A percentile compares a stretch with the other conserved stretches of the same genome.
phyloP scores from a whole-genome alignment of 495 filamentous ascomycete species.

The Daldinia concentrica region DNA sequence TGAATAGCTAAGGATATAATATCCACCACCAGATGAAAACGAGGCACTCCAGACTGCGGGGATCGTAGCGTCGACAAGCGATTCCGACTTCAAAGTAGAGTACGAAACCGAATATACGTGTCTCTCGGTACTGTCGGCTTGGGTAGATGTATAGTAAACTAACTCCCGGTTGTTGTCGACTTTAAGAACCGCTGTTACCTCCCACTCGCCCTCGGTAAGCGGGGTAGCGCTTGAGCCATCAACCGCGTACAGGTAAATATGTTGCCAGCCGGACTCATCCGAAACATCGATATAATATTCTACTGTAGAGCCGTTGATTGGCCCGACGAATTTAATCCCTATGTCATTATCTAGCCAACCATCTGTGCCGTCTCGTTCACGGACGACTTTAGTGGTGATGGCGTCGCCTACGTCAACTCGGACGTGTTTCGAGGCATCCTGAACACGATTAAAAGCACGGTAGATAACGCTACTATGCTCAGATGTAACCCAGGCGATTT shows the following conservation, averaged over 20 bases:
- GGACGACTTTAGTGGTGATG: constrained; percentile 51
- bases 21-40: constrained; percentile 61
- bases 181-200: constrained; percentile 60
- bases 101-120: constrained; percentile 65
- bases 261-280: constrained; percentile 64
- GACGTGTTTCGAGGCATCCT: constrained; percentile 64
- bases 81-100: constrained; percentile 53
- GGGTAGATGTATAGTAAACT: constrained; percentile 65
- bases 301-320: constrained; percentile 44
- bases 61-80: constrained; percentile 60
- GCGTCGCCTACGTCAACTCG: constrained; percentile 54
- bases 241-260: constrained; percentile 65
- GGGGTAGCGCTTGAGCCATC: constrained; percentile 54
- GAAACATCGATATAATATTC: constrained; percentile 65
- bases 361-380: constrained; percentile 62
- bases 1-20: constrained; percentile 64
- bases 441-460: constrained; percentile 66
- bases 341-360: constrained; percentile 66
- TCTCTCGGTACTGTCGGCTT: constrained; percentile 63
- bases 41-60: constrained; percentile 62
- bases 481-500: constrained; percentile 66
- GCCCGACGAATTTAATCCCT: constrained; percentile 58
- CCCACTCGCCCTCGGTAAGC: constrained; percentile 65
- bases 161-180: constrained; percentile 59
- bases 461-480: constrained; percentile 61